Conservation (phyloP, 2,329 filamentous ascomycete genomes). For the Emmonsiellopsis sp. region DNA sequence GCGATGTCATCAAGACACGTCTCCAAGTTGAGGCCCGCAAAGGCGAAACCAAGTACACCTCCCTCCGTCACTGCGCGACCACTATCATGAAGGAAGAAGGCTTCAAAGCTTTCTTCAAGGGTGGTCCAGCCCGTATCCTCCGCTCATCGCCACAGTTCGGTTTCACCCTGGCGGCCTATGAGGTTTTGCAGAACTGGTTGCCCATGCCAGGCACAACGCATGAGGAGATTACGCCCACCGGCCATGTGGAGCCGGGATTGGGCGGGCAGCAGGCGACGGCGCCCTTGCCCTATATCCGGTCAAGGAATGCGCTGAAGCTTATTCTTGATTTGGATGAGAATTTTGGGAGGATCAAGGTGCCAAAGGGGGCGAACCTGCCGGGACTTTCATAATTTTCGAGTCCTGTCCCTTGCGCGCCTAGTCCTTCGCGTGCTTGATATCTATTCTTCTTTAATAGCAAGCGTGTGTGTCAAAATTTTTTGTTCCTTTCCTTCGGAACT, state of each 20-base stretch:
- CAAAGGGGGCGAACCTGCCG: conserved; percentile 22
- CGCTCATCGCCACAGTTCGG: conserved; percentile 95
- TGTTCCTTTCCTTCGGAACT: too few relatives aligned
- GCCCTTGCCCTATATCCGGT: conserved; percentile 58
- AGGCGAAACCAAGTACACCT: conserved; percentile 80
- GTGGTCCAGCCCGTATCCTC: conserved; percentile 87
- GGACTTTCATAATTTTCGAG: conserved; percentile 3
- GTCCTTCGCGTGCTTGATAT: background rate
- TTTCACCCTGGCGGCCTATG: conserved; percentile 92
- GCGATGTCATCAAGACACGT: conserved; percentile 98
- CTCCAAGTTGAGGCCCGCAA: conserved; percentile 96
- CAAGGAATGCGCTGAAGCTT: conserved; percentile 87
- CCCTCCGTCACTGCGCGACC: conserved; percentile 71
- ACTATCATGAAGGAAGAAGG: conserved; percentile 87
- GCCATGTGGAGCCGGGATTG: conserved; percentile 54
- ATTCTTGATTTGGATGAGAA: conserved; percentile 90
- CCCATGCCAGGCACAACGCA: conserved; percentile 62
- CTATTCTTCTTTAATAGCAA: background rate
- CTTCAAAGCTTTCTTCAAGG: conserved; percentile 96
- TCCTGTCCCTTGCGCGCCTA: background rate
- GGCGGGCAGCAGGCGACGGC: conserved; percentile 55
- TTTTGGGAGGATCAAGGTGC: conserved; percentile 66
- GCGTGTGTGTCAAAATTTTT: background rate
- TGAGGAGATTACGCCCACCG: conserved; percentile 45
- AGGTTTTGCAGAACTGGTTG: conserved; percentile 71